Evolutionary conservation across 768 basidiomycete species (phyloP).

Genomic region (Cytidiella melzeri): DNA sequence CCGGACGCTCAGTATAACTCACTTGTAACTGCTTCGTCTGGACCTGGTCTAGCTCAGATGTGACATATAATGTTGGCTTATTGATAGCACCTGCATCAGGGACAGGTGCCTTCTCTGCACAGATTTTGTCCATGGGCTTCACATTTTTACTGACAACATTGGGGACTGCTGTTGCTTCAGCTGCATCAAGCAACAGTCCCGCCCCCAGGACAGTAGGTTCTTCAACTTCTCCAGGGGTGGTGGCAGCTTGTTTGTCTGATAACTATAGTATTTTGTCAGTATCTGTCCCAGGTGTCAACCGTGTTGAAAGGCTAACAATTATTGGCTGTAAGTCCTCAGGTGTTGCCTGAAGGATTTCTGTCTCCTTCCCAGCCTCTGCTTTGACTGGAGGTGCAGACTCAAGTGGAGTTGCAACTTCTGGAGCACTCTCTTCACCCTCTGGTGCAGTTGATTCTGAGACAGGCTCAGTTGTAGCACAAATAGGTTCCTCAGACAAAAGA

Average conservation of each 20-base stretch:
- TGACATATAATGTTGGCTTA: too few relatives aligned
- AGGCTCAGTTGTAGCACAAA: too few relatives aligned
- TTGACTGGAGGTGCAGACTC: not conserved
- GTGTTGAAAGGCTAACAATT: not conserved
- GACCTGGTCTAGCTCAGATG: too few relatives aligned
- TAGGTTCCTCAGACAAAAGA: too few relatives aligned
- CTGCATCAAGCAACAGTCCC: not conserved
- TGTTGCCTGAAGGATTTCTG: not conserved
- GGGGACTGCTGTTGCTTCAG: not conserved
- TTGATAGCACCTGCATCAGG: too few relatives aligned
- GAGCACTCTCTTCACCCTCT: not conserved
- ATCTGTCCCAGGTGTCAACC: not conserved
- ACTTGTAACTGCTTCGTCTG: too few relatives aligned
- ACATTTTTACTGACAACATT: too few relatives aligned
- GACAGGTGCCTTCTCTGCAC: too few relatives aligned
- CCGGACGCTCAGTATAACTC: too few relatives aligned
- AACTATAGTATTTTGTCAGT: not conserved
- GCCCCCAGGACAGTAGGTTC: slow-evolving; percentile 1
- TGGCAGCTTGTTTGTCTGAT: not conserved
- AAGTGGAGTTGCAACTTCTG: not conserved
- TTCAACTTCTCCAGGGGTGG: not conserved
- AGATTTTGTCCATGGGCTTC: too few relatives aligned
- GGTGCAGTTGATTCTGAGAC: too few relatives aligned
- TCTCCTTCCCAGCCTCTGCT: not conserved
- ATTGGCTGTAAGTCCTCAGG: not conserved